These are phyloP conservation scores for Theobroma grandiflorum DNA, from an alignment of 441 rosid species.

Conservation along the genomic window DNA sequence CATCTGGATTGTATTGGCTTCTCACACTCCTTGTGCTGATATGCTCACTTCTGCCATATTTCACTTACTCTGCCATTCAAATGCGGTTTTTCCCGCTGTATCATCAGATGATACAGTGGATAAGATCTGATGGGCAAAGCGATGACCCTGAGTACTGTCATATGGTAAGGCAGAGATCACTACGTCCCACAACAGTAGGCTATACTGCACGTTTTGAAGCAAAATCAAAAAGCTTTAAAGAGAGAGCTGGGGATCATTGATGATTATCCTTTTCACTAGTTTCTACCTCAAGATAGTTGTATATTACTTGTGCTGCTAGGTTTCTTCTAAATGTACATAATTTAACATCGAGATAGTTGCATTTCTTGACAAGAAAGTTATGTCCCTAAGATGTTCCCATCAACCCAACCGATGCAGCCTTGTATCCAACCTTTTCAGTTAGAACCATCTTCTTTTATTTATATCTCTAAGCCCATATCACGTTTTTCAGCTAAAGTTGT, in stretches of 20 bases:
- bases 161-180: slow-evolving; percentile 81
- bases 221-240: slow-evolving; percentile 33
- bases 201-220: slow-evolving; percentile 74
- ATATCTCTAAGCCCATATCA: background rate
- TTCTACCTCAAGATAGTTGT: background rate
- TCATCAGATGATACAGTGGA: slow-evolving; percentile 96
- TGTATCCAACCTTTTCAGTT: background rate
- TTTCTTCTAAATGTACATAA: slow-evolving; percentile 17
- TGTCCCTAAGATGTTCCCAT: background rate
- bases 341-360: slow-evolving; percentile 7
- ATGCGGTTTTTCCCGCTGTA: slow-evolving; percentile 86
- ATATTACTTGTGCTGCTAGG: slow-evolving; percentile 15
- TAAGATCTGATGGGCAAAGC: slow-evolving; percentile 70
- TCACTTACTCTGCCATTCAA: slow-evolving; percentile 66
- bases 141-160: slow-evolving; percentile 84
- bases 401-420: background rate
- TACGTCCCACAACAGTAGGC: slow-evolving; percentile 78
- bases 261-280: background rate
- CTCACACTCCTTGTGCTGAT: slow-evolving; percentile 61
- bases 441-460: slow-evolving; percentile 17
- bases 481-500: slow-evolving; percentile 10
- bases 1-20: slow-evolving; percentile 87
- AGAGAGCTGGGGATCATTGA: slow-evolving; percentile 13
- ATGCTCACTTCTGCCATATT: slow-evolving; percentile 77
- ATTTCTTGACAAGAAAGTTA: slow-evolving; percentile 18